phyloP scores from a whole-genome alignment of 805 yeast species.

The Hanseniaspora mollemarum region DNA sequence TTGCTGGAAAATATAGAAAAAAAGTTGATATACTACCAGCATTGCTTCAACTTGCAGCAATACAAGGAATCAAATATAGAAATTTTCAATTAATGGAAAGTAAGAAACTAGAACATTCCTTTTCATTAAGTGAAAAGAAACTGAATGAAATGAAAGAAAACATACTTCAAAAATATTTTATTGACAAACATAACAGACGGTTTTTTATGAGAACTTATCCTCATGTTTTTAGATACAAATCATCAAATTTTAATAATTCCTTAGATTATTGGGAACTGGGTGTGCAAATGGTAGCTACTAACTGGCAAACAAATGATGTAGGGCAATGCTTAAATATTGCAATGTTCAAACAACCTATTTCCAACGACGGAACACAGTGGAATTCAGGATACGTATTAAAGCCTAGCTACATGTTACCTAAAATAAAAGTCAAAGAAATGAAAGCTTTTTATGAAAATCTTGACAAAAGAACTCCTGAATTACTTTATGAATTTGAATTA shows the following conservation, averaged over 20 bases:
- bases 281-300: constrained; percentile 88
- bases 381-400: constrained; percentile 67
- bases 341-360: constrained; percentile 48
- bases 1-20: constrained; percentile 18
- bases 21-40: constrained; percentile 21
- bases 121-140: constrained; percentile 72
- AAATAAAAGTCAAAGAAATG: constrained; percentile 24
- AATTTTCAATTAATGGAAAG: constrained; percentile 82
- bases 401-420: constrained; percentile 40
- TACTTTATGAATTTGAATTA: constrained; percentile 34
- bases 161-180: constrained; percentile 39
- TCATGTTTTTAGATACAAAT: constrained; percentile 58
- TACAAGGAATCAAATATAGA: constrained; percentile 64
- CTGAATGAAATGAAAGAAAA: constrained; percentile 56
- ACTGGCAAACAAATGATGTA: constrained; percentile 86
- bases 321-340: constrained; percentile 86
- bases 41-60: constrained; percentile 24
- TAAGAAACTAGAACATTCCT: constrained; percentile 66
- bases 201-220: constrained; percentile 83
- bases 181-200: constrained; percentile 65
- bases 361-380: constrained; percentile 24
- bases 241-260: constrained; percentile 71
- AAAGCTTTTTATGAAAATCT: constrained; percentile 20
- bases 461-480: constrained; percentile 14
- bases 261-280: constrained; percentile 73